These are phyloP conservation scores for Amauroascus niger DNA, from an alignment of 2,329 filamentous ascomycete species.

Conservation along the genomic window DNA sequence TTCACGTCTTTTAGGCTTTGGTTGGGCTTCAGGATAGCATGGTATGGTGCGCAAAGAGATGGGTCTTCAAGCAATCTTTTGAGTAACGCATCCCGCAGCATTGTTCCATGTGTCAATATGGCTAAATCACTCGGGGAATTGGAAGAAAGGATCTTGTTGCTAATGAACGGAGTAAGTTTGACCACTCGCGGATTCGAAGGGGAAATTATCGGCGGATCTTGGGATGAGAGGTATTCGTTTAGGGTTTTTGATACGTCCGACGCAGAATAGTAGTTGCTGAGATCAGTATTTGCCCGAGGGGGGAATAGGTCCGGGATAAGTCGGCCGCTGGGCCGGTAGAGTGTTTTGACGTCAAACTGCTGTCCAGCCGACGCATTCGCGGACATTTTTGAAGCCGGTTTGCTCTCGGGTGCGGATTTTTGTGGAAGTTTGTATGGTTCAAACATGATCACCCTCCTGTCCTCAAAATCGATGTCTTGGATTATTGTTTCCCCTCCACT, in stretches of 20 bases:
- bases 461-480: slow-evolving; percentile 54
- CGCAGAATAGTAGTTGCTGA: slow-evolving; percentile 49
- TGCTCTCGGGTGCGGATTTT: slow-evolving; percentile 30
- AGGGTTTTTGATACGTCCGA: slow-evolving; percentile 50
- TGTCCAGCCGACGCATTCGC: slow-evolving; percentile 37
- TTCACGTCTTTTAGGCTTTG: slow-evolving; percentile 42
- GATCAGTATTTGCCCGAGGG: slow-evolving; percentile 38
- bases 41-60: slow-evolving; percentile 44
- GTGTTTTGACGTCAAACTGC: slow-evolving; percentile 40
- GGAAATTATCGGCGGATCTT: slow-evolving; percentile 45
- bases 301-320: slow-evolving; percentile 47
- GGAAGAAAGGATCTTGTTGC: slow-evolving; percentile 51
- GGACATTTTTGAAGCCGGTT: slow-evolving; percentile 23
- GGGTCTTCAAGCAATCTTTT: slow-evolving; percentile 48
- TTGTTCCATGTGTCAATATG: slow-evolving; percentile 48
- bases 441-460: slow-evolving; percentile 46
- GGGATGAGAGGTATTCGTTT: slow-evolving; percentile 49
- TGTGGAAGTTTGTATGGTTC: slow-evolving; percentile 54
- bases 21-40: slow-evolving; percentile 43
- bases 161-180: slow-evolving; percentile 52
- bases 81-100: slow-evolving; percentile 51
- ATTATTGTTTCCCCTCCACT: slow-evolving; percentile 56
- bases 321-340: slow-evolving; percentile 50
- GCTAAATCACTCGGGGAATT: slow-evolving; percentile 45
- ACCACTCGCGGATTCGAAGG: slow-evolving; percentile 52